Conservation (phyloP, 1,139 yeast species). For the Candida sanyaensis region DNA sequence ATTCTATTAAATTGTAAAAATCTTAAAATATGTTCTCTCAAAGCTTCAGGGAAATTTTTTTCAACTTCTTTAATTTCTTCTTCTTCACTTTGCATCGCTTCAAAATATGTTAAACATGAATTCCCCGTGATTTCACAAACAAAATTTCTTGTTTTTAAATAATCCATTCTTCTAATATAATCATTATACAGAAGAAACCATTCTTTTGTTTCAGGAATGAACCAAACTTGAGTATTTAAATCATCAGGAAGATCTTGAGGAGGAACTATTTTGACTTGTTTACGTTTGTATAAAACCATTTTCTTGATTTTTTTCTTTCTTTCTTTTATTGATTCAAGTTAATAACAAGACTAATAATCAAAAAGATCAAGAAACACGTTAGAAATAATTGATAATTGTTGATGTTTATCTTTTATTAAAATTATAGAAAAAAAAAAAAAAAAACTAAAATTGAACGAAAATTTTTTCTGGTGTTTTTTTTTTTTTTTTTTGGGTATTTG, state of each 20-base stretch:
- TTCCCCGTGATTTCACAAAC: conserved; percentile 97
- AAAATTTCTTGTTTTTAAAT: conserved; percentile 73
- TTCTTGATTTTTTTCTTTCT: too few relatives aligned
- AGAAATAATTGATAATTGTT: background rate
- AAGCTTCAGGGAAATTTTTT: conserved; percentile 82
- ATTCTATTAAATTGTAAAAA: conserved; percentile 79
- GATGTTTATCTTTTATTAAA: background rate
- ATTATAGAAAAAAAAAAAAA: background rate
- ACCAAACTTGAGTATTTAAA: conserved; percentile 63
- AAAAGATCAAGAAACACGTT: too few relatives aligned
- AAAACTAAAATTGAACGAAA: background rate
- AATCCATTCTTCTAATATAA: conserved; percentile 69
- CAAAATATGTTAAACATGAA: conserved; percentile 85
- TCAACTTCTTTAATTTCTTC: conserved; percentile 74
- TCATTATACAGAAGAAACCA: conserved; percentile 81
- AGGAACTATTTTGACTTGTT: conserved; percentile 59
- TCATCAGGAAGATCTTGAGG: conserved; percentile 60
- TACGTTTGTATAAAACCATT: conserved; percentile 73
- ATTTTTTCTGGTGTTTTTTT: background rate
- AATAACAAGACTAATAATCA: background rate
- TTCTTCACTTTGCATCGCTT: conserved; percentile 77
- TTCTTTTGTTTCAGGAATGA: conserved; percentile 81
- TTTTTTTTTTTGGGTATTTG: background rate
- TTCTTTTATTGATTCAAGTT: background rate
- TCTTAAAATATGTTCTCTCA: conserved; percentile 87